Evolutionary conservation across 345 rosid genomes (phyloP).

Genomic region (Clarkia xantiana): DNA sequence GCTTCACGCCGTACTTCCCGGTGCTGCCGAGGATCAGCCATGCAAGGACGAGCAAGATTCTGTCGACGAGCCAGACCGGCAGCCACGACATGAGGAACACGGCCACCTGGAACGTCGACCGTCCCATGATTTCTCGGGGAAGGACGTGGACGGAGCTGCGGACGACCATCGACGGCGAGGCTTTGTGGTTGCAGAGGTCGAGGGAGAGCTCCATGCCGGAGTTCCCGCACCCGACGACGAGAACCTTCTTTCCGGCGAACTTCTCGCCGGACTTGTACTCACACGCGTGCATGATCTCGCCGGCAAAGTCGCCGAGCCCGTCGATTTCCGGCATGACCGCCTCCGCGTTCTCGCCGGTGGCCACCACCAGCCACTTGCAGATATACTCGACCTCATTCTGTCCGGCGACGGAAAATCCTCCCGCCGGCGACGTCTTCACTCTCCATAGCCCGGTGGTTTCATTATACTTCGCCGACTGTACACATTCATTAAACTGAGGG

Average conservation of each 20-base stretch:
- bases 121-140: conserved; percentile 70
- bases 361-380: conserved; percentile 90
- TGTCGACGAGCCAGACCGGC: conserved; percentile 68
- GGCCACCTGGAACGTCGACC: conserved; percentile 52
- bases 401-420: conserved; percentile 4
- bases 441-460: conserved; percentile 73
- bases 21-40: conserved; percentile 41
- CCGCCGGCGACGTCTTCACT: conserved; percentile 50
- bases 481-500: conserved; percentile 73
- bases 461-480: conserved; percentile 62
- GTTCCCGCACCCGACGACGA: conserved; percentile 89
- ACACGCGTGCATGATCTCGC: conserved; percentile 55
- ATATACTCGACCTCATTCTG: conserved; percentile 59
- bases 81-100: conserved; percentile 41
- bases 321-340: conserved; percentile 63
- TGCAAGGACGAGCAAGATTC: conserved; percentile 40
- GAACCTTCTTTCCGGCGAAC: conserved; percentile 45
- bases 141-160: conserved; percentile 83
- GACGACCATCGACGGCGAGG: conserved; percentile 64
- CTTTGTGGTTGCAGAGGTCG: conserved; percentile 62
- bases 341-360: too few relatives aligned
- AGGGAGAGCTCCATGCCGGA: conserved; percentile 96
- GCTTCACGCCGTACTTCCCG: conserved; percentile 47
- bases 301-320: conserved; percentile 49
- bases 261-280: conserved; percentile 72